Conservation (phyloP, 2,329 filamentous ascomycete genomes). For the Talaromyces sp. region DNA sequence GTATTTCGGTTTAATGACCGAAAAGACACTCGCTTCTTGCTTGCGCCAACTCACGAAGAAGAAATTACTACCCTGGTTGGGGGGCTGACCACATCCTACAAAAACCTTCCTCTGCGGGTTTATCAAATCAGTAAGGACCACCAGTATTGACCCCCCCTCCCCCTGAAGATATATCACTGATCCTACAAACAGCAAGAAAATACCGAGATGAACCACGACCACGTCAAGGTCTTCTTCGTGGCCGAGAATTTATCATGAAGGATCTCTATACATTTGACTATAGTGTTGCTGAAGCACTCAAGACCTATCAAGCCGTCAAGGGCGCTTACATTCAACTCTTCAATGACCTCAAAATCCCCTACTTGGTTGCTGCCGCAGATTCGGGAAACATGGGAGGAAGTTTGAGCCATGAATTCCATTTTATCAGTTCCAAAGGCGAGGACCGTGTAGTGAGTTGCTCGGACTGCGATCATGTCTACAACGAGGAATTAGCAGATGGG, state of each 20-base stretch:
- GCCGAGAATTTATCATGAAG: slow-evolving; percentile 96
- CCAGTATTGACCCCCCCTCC: no score
- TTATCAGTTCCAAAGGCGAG: slow-evolving; percentile 77
- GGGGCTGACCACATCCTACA: slow-evolving; percentile 75
- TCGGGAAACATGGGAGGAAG: slow-evolving; percentile 96
- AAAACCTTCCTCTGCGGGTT: slow-evolving; percentile 78
- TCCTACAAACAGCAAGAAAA: slow-evolving; percentile 67
- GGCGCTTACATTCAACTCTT: slow-evolving; percentile 76
- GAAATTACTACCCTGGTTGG: slow-evolving; percentile 86
- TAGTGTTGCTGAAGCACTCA: slow-evolving; percentile 66
- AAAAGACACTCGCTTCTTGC: slow-evolving; percentile 71
- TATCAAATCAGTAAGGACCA: slow-evolving; percentile 77
- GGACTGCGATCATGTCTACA: slow-evolving; percentile 74
- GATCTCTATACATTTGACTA: slow-evolving; percentile 95
- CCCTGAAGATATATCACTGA: not conserved
- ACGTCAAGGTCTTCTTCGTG: slow-evolving; percentile 81
- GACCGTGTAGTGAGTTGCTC: slow-evolving; percentile 79
- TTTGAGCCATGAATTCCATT: slow-evolving; percentile 93
- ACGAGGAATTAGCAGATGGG: slow-evolving; percentile 77
- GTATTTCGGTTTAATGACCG: slow-evolving; percentile 81
- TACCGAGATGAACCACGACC: slow-evolving; percentile 92
- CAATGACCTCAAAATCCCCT: slow-evolving; percentile 77
- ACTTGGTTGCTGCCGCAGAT: slow-evolving; percentile 82
- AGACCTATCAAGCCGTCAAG: slow-evolving; percentile 77
- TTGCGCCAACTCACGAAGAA: slow-evolving; percentile 94